Conservation (phyloP, 1,284 basidiomycete genomes). For the Irpex sp. region DNA sequence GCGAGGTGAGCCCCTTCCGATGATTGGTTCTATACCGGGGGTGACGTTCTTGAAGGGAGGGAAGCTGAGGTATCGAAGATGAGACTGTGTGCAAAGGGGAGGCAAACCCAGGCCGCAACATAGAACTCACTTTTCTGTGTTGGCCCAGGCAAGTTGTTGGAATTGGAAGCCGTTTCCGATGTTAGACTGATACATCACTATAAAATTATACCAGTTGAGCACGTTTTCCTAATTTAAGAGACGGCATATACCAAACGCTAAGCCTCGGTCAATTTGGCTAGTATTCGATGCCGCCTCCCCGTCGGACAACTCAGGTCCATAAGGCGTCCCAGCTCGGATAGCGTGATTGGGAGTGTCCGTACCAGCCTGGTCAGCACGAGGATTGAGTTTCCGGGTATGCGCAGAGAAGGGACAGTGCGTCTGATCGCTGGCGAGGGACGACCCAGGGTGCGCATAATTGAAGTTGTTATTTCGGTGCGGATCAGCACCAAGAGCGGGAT, state of each 20-base stretch:
- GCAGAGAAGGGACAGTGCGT: constrained; percentile 50
- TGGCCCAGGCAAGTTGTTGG: constrained; percentile 13
- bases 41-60: constrained; percentile 17
- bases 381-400: constrained; percentile 52
- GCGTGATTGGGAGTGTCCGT: constrained; percentile 18
- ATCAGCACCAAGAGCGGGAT: constrained; percentile 10
- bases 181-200: constrained; percentile 7
- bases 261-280: constrained; percentile 6
- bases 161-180: constrained; percentile 13
- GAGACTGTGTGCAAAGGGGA: not conserved
- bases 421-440: constrained; percentile 18
- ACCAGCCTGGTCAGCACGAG: constrained; percentile 40
- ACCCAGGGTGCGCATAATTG: constrained; percentile 20
- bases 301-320: constrained; percentile 27
- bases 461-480: constrained; percentile 26
- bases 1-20: constrained; percentile 38
- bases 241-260: constrained; percentile 5
- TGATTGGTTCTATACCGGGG: constrained; percentile 35
- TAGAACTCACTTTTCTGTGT: constrained; percentile 7
- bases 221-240: not conserved
- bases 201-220: not conserved
- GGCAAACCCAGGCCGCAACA: too few species aligned
- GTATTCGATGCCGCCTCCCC: not conserved
- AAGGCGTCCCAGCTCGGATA: constrained; percentile 37
- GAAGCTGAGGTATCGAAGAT: constrained; percentile 18